These are phyloP conservation scores for Paratinospora sagittata DNA, from an alignment of 164 flowering plant genomes.

Conservation along the genomic window DNA sequence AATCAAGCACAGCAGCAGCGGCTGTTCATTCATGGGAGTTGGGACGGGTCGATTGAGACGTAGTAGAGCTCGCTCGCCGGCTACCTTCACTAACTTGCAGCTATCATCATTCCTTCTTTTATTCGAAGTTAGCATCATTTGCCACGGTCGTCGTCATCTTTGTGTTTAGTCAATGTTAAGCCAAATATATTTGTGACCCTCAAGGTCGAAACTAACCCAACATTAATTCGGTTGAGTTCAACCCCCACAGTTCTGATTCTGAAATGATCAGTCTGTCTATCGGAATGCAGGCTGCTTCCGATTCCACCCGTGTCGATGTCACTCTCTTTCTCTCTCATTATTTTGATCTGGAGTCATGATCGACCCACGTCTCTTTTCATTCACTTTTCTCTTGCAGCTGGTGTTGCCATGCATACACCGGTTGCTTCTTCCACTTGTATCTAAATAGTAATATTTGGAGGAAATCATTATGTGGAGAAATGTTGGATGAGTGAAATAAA, in stretches of 20 bases:
- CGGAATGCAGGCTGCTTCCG: conserved; percentile 30
- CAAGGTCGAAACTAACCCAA: conserved; percentile 34
- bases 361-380: too few relatives aligned
- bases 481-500: too few relatives aligned
- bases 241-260: conserved; percentile 23
- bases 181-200: too few relatives aligned
- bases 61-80: conserved; percentile 8
- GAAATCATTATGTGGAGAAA: too few relatives aligned
- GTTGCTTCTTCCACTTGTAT: too few relatives aligned
- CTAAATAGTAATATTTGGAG: too few relatives aligned
- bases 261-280: conserved; percentile 21
- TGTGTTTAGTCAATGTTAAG: too few relatives aligned
- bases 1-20: conserved; percentile 12
- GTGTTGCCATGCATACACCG: too few relatives aligned
- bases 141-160: conserved; percentile 20
- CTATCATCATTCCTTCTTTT: conserved; percentile 12
- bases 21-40: conserved; percentile 8
- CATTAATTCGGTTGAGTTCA: conserved; percentile 36
- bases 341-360: too few relatives aligned
- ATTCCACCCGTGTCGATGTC: conserved; percentile 24
- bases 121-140: conserved; percentile 6
- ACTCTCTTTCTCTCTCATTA: too few relatives aligned
- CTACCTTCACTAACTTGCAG: background rate
- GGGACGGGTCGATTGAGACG: conserved; percentile 13
- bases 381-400: background rate